Conservation (phyloP, 441 rosid species). For the Macaranga tanarius region DNA sequence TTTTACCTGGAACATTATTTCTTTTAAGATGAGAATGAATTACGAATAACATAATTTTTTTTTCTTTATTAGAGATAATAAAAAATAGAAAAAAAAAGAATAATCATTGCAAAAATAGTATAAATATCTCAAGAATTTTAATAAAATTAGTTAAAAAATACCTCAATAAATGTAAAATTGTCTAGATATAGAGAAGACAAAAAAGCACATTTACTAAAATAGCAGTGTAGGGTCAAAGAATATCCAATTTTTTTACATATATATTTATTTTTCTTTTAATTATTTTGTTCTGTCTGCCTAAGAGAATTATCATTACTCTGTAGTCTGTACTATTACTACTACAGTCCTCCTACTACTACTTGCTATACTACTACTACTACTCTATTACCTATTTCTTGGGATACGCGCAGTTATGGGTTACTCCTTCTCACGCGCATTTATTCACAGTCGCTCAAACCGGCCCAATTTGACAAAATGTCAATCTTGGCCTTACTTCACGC, state of each 20-base stretch:
- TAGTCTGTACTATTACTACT: not conserved
- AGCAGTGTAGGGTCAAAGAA: slow-evolving; percentile 17
- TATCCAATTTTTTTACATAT: slow-evolving; percentile 14
- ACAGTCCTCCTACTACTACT: not conserved
- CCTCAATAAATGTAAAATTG: not conserved
- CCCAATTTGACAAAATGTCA: not conserved
- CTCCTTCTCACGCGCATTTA: slow-evolving; percentile 24
- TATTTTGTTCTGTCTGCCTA: not conserved
- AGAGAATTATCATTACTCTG: slow-evolving; percentile 32
- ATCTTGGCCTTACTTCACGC: not conserved
- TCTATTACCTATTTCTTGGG: slow-evolving; percentile 15
- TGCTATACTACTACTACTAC: not conserved
- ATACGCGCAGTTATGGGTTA: slow-evolving; percentile 17
- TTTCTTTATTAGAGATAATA: too few species aligned
- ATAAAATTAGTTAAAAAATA: not conserved
- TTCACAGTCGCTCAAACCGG: not conserved
- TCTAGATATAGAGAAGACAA: not conserved
- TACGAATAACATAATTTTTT: too few species aligned
- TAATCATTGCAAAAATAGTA: too few species aligned
- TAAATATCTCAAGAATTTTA: too few species aligned
- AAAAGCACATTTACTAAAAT: slow-evolving; percentile 8
- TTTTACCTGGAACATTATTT: too few species aligned
- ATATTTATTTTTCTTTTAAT: not conserved
- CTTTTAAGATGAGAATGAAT: too few species aligned
- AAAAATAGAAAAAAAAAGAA: too few species aligned